These are phyloP conservation scores for Fusarium pininemorale DNA, from an alignment of 2,329 filamentous ascomycete genomes.

Conservation along the genomic window DNA sequence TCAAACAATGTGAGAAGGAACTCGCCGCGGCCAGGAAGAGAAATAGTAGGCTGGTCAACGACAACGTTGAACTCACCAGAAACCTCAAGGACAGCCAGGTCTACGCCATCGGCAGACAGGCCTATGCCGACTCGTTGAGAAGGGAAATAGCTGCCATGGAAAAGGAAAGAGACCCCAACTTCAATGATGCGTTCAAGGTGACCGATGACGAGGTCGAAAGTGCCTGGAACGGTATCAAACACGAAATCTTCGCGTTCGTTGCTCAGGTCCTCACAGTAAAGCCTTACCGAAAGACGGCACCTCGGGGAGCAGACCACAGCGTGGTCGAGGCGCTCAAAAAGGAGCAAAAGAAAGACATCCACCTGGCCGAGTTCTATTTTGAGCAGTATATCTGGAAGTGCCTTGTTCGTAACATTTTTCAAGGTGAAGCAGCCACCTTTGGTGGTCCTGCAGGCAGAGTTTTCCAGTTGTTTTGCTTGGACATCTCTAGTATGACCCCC, in stretches of 20 bases:
- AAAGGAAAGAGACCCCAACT: background rate
- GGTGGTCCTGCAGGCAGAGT: conserved; percentile 9
- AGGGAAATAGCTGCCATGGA: background rate
- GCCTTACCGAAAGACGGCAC: background rate
- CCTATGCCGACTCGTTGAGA: background rate
- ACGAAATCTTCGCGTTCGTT: conserved; percentile 7
- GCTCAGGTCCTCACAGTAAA: conserved; percentile 1
- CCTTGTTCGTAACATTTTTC: conserved; percentile 4
- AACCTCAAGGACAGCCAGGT: background rate
- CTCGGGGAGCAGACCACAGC: background rate
- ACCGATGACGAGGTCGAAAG: background rate
- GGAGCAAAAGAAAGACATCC: background rate
- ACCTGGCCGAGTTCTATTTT: background rate
- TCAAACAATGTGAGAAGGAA: background rate
- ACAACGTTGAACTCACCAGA: background rate
- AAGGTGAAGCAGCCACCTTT: background rate
- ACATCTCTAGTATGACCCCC: conserved; percentile 5
- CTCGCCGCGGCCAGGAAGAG: background rate
- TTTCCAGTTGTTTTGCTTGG: conserved; percentile 21
- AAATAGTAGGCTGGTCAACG: background rate
- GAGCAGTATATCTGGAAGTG: conserved; percentile 17
- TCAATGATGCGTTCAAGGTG: conserved; percentile 3
- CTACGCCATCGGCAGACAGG: background rate
- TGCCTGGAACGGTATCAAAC: background rate
- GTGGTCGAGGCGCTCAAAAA: conserved; percentile 5